Evolutionary conservation across 2,329 filamentous ascomycete genomes (phyloP), one percentile per base, ranked within the genome.

Genomic region (Pseudophaeomoniella oleicola): DNA sequence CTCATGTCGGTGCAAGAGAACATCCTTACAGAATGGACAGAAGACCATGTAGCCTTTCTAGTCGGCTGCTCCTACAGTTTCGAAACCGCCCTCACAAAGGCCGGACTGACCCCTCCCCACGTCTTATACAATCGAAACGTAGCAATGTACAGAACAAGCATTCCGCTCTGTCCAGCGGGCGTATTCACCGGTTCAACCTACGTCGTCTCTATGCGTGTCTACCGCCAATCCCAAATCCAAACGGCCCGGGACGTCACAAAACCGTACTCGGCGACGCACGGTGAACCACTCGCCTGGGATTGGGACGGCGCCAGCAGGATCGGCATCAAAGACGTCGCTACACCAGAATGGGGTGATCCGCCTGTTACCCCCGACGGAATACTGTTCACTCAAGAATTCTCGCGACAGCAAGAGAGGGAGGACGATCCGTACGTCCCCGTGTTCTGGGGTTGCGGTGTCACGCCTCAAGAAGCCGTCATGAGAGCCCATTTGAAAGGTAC

Each of bases 401-500:
- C 10, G 33, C 9, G 16, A 19, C 19, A 34, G 27, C 52, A 52
- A 16, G n/a, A 27, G n/a, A 6, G 9, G n/a, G n/a, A 27, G 10
- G 50, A 54, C 16, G 55, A 61, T 11, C 58, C 64, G 2, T 57
- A 65, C 16, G 58, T 75, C 18, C 71, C 70, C 0, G 64, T 74
- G 3, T 75, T 75, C 43, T 72, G 75, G 72, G 75, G 71, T 0
- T 80, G 75, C 47, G 75, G 75, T 19, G 74, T 79, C 9, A 79
- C 75, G 27, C 74, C 76, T 2, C 75, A 79, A 48, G 68, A 76
- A 47, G 74, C 72, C 11, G 70, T 79, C 1, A 67, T 75, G 62
- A 60, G 58, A 39, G 70, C 72, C 4, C 55, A 51, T 5, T 46
- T 76, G 32, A 47, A 68, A 33, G 75, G 75, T 0, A 58, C 61